These are phyloP conservation scores for Pichia sp. DNA, from an alignment of 1,139 yeast genomes.

Conservation along the genomic window DNA sequence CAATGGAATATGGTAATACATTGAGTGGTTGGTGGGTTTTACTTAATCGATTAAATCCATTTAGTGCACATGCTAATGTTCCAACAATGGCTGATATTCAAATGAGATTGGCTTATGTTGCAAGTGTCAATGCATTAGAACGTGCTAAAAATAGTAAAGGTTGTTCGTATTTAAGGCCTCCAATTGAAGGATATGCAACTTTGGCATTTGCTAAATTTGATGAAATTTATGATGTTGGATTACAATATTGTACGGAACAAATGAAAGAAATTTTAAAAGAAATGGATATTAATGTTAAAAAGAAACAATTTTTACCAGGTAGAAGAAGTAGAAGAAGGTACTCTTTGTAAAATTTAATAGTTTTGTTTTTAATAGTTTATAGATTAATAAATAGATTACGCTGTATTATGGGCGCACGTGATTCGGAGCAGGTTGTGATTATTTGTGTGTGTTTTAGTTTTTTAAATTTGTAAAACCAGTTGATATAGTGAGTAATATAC, in stretches of 20 bases:
- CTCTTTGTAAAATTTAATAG: constrained; percentile 39
- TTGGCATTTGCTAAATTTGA: constrained; percentile 89
- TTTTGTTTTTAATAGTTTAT: background rate
- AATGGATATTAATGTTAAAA: constrained; percentile 33
- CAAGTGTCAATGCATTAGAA: constrained; percentile 90
- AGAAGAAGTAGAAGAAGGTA: constrained; percentile 49
- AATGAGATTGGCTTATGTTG: constrained; percentile 86
- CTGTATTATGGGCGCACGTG: too few relatives aligned
- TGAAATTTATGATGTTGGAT: constrained; percentile 79
- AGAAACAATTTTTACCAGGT: constrained; percentile 24
- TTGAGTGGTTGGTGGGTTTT: constrained; percentile 90
- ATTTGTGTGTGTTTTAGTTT: background rate
- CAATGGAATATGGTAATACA: constrained; percentile 89
- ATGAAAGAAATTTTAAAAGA: constrained; percentile 54
- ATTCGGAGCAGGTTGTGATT: too few relatives aligned
- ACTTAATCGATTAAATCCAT: constrained; percentile 84
- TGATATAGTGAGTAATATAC: background rate
- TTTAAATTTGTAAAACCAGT: too few relatives aligned
- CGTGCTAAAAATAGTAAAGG: constrained; percentile 81
- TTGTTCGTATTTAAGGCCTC: constrained; percentile 87
- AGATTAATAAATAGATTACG: too few relatives aligned
- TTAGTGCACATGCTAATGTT: constrained; percentile 77
- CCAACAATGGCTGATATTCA: constrained; percentile 96
- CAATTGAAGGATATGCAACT: constrained; percentile 86
- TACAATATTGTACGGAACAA: constrained; percentile 59